Evolutionary conservation across 75 land plant genomes (phyloP).

Genomic region (Larix kaempferi): DNA sequence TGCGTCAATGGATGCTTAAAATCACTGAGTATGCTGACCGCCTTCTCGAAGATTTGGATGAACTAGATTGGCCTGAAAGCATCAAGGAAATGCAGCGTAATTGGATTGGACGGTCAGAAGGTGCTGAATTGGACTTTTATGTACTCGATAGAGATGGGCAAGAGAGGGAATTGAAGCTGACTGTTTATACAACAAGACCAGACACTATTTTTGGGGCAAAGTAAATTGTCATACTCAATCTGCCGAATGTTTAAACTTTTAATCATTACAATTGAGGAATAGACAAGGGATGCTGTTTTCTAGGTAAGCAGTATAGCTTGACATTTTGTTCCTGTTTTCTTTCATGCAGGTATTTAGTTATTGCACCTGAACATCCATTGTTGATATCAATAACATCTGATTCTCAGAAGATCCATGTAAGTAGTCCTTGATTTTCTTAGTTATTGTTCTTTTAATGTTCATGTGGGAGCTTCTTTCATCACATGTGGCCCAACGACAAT

Average conservation of each 20-base stretch:
- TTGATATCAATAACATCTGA: conserved; percentile 52
- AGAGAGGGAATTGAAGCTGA: conserved; percentile 37
- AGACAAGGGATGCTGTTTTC: background rate
- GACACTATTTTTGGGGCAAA: conserved; percentile 96
- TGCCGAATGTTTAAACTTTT: background rate
- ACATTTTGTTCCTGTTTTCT: background rate
- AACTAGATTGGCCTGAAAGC: conserved; percentile 98
- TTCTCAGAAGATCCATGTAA: conserved; percentile 49
- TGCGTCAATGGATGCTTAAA: conserved; percentile 97
- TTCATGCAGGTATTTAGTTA: conserved; percentile 69
- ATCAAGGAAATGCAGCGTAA: conserved; percentile 97
- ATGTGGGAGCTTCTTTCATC: background rate
- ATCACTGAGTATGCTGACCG: conserved; percentile 96
- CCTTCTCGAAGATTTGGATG: conserved; percentile 89
- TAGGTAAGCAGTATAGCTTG: background rate
- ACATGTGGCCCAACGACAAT: conserved; percentile 2
- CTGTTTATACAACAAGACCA: conserved; percentile 89
- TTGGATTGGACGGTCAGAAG: conserved; percentile 96
- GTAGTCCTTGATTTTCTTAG: conserved; percentile 10
- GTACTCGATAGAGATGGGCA: conserved; percentile 48
- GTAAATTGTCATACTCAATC: conserved; percentile 30
- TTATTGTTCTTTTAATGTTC: background rate
- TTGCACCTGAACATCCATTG: conserved; percentile 86
- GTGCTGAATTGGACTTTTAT: conserved; percentile 80
- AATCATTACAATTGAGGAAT: conserved; percentile 1